Conservation (phyloP, 129 eudicot species). For the Flaveria robusta region DNA sequence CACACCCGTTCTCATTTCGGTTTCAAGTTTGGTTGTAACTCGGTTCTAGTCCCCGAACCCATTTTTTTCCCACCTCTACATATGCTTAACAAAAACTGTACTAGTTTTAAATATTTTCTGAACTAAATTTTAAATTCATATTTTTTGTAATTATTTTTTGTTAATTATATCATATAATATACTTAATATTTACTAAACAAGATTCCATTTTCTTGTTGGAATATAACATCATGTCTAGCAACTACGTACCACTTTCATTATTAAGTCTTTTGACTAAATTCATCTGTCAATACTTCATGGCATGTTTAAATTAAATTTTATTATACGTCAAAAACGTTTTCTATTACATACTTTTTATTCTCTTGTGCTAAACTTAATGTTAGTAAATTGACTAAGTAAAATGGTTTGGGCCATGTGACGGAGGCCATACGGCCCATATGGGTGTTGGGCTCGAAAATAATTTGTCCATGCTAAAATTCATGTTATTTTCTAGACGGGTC, state of each 20-base stretch:
- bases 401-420: not conserved
- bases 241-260: slow-evolving; percentile 31
- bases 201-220: slow-evolving; percentile 41
- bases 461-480: no score
- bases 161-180: not conserved
- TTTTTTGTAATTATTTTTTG: not conserved
- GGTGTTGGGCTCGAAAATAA: no score
- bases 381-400: not conserved
- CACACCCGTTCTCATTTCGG: no score
- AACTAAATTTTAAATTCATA: no score
- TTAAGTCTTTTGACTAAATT: slow-evolving; percentile 28
- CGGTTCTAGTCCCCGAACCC: no score
- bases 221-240: slow-evolving; percentile 33
- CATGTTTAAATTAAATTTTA: slow-evolving; percentile 21
- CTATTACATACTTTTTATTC: not conserved
- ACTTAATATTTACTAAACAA: slow-evolving; percentile 19
- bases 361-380: not conserved
- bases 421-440: no score
- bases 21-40: no score
- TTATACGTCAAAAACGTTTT: slow-evolving; percentile 8
- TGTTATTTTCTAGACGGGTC: no score
- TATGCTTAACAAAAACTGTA: no score
- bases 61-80: no score
- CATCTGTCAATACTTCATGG: slow-evolving; percentile 25
- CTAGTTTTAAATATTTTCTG: no score